These are phyloP conservation scores for Flaveria sonorensis DNA, from an alignment of 129 eudicot genomes.

Conservation along the genomic window DNA sequence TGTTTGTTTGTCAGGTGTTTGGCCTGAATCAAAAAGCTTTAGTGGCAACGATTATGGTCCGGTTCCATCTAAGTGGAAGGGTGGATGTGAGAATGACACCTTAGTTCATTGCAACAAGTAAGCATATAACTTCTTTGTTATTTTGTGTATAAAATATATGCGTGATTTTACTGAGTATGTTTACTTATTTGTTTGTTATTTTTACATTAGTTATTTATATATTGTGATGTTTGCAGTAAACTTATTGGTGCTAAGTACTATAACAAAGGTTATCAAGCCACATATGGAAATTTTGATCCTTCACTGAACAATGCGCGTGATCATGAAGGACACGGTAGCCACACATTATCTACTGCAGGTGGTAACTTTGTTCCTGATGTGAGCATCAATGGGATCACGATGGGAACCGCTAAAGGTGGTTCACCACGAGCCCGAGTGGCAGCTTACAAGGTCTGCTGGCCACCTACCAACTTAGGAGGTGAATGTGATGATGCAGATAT, in stretches of 20 bases:
- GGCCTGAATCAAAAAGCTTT: slow-evolving; percentile 91
- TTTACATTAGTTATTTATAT: neutral
- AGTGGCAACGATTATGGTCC: slow-evolving; percentile 55
- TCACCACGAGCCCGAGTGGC: slow-evolving; percentile 89
- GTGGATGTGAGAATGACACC: slow-evolving; percentile 54
- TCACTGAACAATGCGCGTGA: slow-evolving; percentile 51
- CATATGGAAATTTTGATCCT: neutral
- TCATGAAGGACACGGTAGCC: slow-evolving; percentile 75
- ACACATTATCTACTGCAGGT: slow-evolving; percentile 87
- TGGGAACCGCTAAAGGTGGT: slow-evolving; percentile 84
- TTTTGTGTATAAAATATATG: neutral
- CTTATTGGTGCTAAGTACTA: slow-evolving; percentile 86
- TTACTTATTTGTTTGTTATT: neutral
- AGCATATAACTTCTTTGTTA: neutral
- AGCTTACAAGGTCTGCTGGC: slow-evolving; percentile 81
- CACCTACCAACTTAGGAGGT: slow-evolving; percentile 12
- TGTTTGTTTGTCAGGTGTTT: slow-evolving; percentile 49
- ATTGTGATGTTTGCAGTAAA: slow-evolving; percentile 49
- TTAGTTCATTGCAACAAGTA: slow-evolving; percentile 77
- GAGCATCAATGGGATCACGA: slow-evolving; percentile 39
- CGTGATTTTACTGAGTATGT: too few species aligned
- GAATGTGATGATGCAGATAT: slow-evolving; percentile 64
- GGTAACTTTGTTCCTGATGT: slow-evolving; percentile 70
- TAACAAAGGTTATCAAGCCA: slow-evolving; percentile 55
- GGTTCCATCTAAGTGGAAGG: slow-evolving; percentile 83